phyloP scores from a whole-genome alignment of 2,329 filamentous ascomycete genomes.

The Cladosporium sp. region DNA sequence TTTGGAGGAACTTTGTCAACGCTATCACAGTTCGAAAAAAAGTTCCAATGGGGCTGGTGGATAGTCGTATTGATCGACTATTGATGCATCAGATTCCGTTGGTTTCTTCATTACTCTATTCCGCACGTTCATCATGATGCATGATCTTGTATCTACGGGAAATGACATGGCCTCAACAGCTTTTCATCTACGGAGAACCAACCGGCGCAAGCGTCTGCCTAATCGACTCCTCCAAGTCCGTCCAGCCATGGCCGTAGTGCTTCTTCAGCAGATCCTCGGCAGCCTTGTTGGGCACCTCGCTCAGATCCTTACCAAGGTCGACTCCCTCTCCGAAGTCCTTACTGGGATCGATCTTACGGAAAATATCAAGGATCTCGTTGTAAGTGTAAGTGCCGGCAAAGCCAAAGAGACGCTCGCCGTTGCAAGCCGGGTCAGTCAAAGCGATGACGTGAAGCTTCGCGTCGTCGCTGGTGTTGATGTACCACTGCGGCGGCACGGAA shows the following conservation, averaged over 20 bases:
- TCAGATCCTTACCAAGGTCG: constrained; percentile 20
- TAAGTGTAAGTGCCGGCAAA: constrained; percentile 45
- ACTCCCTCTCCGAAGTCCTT: constrained; percentile 15
- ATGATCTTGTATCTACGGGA: background rate
- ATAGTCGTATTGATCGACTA: too few species aligned
- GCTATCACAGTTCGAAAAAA: too few species aligned
- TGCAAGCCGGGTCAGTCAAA: constrained; percentile 40
- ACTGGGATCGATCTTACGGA: constrained; percentile 36
- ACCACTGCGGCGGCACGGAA: constrained; percentile 26
- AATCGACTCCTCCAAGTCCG: constrained; percentile 23
- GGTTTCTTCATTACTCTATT: background rate
- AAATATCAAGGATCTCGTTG: constrained; percentile 37
- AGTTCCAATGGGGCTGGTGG: too few species aligned
- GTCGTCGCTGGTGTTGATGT: constrained; percentile 43
- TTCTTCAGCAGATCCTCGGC: constrained; percentile 25
- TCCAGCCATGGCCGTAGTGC: constrained; percentile 25
- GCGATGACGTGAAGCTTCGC: constrained; percentile 50
- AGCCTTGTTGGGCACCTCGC: constrained; percentile 22
- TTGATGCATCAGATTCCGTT: background rate
- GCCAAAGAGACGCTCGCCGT: constrained; percentile 49
- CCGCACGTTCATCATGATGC: background rate
- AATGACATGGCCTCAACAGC: background rate
- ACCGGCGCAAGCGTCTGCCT: constrained; percentile 13
- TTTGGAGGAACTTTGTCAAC: background rate
- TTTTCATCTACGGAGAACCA: background rate